These are phyloP conservation scores for Yarrowia deformans DNA, from an alignment of 805 yeast species.

Conservation along the genomic window DNA sequence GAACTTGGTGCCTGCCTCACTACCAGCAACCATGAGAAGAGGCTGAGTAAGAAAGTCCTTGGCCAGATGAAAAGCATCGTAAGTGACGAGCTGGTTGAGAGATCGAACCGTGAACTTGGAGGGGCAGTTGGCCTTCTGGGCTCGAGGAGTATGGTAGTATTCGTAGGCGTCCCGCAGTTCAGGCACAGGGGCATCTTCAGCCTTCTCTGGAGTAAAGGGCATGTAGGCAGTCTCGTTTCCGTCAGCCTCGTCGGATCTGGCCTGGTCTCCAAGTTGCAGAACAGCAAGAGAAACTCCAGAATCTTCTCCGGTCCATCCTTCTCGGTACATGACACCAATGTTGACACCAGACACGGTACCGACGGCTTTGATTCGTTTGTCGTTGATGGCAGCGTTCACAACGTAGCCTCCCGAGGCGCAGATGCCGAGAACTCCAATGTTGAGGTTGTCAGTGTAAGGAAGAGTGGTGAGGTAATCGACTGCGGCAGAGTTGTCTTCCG, in stretches of 20 bases:
- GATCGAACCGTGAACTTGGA: conserved; percentile 4
- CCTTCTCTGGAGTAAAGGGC: conserved; percentile 9
- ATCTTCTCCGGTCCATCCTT: conserved; percentile 11
- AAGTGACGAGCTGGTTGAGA: conserved; percentile 17
- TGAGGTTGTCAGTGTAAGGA: conserved; percentile 32
- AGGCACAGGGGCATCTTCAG: conserved; percentile 2
- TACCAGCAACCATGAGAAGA: conserved; percentile 40
- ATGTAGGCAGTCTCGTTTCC: neutral
- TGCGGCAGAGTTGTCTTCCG: conserved; percentile 40
- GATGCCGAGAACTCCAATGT: conserved; percentile 42
- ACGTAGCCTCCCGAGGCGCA: conserved; percentile 43
- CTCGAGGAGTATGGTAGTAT: conserved; percentile 42
- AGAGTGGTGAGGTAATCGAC: conserved; percentile 41
- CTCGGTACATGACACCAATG: conserved; percentile 39
- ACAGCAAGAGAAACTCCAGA: neutral
- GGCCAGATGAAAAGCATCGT: conserved; percentile 38
- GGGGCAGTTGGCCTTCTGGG: conserved; percentile 15
- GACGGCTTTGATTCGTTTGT: conserved; percentile 41
- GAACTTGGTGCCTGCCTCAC: neutral
- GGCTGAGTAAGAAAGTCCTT: conserved; percentile 41
- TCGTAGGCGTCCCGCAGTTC: conserved; percentile 40
- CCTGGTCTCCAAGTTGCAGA: conserved; percentile 5
- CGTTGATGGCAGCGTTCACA: conserved; percentile 40
- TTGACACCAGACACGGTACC: conserved; percentile 40
- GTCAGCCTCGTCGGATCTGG: conserved; percentile 19